Evolutionary conservation across 179 eudicot species (phyloP).

Genomic region (Vitellaria paradoxa): DNA sequence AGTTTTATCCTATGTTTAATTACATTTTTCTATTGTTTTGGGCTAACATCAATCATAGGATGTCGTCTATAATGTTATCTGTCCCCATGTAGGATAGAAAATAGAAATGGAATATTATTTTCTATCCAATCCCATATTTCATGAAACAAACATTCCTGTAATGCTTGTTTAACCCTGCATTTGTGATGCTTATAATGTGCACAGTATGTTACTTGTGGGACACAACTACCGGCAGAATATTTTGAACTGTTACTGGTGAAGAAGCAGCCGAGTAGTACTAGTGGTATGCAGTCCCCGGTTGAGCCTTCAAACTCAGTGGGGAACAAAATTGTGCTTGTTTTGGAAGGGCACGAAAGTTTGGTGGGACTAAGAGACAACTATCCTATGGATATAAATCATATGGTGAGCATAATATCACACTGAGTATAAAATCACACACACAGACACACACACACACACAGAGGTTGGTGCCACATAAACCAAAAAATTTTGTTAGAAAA

Average conservation of each 20-base stretch:
- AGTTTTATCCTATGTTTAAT: no score
- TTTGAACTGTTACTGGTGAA: slow-evolving; percentile 49
- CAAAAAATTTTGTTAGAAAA: no score
- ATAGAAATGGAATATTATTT: no score
- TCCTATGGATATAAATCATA: slow-evolving; percentile 30
- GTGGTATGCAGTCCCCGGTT: slow-evolving; percentile 2
- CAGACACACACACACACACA: slow-evolving; percentile 26
- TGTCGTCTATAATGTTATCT: no score
- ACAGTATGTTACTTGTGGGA: slow-evolving; percentile 50
- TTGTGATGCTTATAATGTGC: slow-evolving; percentile 1
- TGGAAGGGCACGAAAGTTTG: slow-evolving; percentile 48
- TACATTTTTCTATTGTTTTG: no score
- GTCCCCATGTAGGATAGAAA: no score
- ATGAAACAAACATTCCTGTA: background rate
- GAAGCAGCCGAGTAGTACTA: slow-evolving; percentile 16
- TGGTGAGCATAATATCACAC: slow-evolving; percentile 36
- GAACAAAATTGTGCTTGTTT: slow-evolving; percentile 28
- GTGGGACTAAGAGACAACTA: slow-evolving; percentile 29
- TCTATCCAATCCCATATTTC: no score
- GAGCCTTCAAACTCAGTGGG: slow-evolving; percentile 24
- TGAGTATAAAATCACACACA: slow-evolving; percentile 22
- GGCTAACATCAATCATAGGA: no score
- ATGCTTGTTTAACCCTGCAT: slow-evolving; percentile 12
- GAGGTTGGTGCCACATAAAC: background rate
- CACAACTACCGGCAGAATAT: slow-evolving; percentile 38